Conservation (phyloP, 2,329 filamentous ascomycete species). For the Colletotrichum chrysophilum region DNA sequence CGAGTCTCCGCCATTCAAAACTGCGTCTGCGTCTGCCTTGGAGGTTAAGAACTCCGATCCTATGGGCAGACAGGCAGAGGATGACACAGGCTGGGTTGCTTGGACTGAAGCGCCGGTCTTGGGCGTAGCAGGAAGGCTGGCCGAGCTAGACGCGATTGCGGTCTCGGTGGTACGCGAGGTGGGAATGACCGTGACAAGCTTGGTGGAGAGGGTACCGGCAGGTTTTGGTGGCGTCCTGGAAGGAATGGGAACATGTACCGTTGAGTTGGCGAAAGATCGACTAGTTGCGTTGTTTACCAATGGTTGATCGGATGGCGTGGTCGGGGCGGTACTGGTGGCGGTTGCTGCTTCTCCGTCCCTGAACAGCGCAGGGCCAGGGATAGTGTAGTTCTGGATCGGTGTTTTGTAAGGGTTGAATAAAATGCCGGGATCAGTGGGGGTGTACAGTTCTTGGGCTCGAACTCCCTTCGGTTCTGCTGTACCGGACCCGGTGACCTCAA, state of each 20-base stretch:
- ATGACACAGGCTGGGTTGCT: neutral
- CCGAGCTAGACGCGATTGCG: neutral
- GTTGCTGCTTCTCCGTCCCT: neutral
- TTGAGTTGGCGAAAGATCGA: neutral
- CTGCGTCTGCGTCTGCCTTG: neutral
- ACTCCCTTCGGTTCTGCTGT: accelerated
- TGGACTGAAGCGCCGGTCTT: neutral
- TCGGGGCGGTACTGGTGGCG: neutral
- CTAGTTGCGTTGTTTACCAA: accelerated
- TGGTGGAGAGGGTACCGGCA: neutral
- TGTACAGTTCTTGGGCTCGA: neutral
- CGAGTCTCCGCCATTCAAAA: accelerated
- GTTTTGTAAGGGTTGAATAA: neutral
- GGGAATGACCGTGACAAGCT: accelerated
- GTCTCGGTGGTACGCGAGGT: neutral
- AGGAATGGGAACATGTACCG: neutral
- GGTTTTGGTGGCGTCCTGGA: accelerated
- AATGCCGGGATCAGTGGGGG: neutral
- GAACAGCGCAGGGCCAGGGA: neutral
- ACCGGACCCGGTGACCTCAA: neutral
- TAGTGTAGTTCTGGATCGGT: neutral
- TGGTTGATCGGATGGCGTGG: neutral
- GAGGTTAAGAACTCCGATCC: neutral
- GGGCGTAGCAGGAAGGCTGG: neutral
- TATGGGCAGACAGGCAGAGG: neutral